Evolutionary conservation across 1,284 basidiomycete species (phyloP), one percentile per base, ranked within the genome.

Genomic region (Porphyrellus sp.): DNA sequence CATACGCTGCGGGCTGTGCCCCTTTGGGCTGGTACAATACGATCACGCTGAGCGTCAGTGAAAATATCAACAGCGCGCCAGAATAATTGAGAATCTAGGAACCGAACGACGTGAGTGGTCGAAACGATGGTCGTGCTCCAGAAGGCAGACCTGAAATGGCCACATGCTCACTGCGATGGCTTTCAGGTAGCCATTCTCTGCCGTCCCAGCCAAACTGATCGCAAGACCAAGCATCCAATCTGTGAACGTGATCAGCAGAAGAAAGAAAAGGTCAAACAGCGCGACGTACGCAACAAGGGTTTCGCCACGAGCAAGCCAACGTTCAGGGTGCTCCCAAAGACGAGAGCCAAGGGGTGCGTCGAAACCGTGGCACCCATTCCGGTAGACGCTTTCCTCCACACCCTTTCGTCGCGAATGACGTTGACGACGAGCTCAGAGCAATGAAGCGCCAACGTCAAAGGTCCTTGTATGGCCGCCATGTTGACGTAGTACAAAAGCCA

Each of bases 221-320:
- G 67, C 63, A 21, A 71, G 63, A 4, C 64, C 68, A 43, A 70
- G 63, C 65, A 71, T 67, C 68, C 67, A 70, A 35, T 68, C 65
- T 70, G 24, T 3, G 11, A 15, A 5, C 20, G 1, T 18, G 12
- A 54, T 30, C 52, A 11, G 48, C 16, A 27, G 4, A 30, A 8
- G 5, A 27, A 24, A 21, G 38, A 18, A 8, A 16, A 4, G 25
- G 20, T 24, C 5, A 21, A 11, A n/a, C 15, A 8, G 12, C 20
- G 8, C 18, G 13, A 63, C 68, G 54, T 44, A 70, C 67, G 68
- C 8, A 67, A 27, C 16, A 64, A 18, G 8, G 65, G 65, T 42
- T 67, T 70, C 12, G 50, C 45, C 6, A 48, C 2, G 6, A 68
- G 51, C 46, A 68, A 39, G 0, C 33, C 28, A 8, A 59, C 5